Evolutionary conservation across 768 basidiomycete species (phyloP).

Genomic region (Boletus rubroflammeus): DNA sequence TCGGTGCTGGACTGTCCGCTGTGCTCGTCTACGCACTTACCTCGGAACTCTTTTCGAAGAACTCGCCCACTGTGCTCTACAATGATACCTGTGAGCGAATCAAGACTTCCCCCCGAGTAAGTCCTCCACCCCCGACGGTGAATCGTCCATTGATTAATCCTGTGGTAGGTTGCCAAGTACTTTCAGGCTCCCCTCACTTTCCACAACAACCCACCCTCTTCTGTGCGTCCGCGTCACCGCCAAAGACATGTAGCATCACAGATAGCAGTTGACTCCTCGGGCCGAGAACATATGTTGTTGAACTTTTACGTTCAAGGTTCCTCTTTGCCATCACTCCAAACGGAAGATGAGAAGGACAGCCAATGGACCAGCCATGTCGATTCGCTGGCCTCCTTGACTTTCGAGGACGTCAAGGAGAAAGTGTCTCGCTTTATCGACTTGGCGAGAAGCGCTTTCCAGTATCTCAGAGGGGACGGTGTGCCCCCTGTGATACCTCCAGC

Average conservation of each 20-base stretch:
- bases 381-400: conserved; percentile 48
- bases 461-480: conserved; percentile 62
- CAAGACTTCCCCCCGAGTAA: conserved; percentile 43
- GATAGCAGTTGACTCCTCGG: conserved; percentile 65
- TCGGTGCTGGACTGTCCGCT: conserved; percentile 78
- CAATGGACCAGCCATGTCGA: conserved; percentile 39
- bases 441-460: conserved; percentile 60
- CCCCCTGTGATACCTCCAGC: conserved; percentile 34
- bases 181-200: conserved; percentile 67
- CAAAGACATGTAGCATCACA: conserved; percentile 81
- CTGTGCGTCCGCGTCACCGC: conserved; percentile 71
- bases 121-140: conserved; percentile 9
- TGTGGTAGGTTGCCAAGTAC: conserved; percentile 59
- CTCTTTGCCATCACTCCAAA: conserved; percentile 28
- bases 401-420: conserved; percentile 52
- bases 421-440: conserved; percentile 43
- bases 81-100: conserved; percentile 53
- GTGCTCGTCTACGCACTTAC: conserved; percentile 74
- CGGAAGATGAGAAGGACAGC: conserved; percentile 24
- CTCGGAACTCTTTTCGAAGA: conserved; percentile 83
- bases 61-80: conserved; percentile 82
- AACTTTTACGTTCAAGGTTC: conserved; percentile 76
- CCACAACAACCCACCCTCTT: conserved; percentile 80
- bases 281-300: conserved; percentile 80
- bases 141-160: not conserved